Percentiles rank a stretch among this genome's conserved stretches.
These are phyloP conservation scores for Naegleria gruberi DNA, from an alignment of 208 protist genomes.

Conservation along the genomic window DNA sequence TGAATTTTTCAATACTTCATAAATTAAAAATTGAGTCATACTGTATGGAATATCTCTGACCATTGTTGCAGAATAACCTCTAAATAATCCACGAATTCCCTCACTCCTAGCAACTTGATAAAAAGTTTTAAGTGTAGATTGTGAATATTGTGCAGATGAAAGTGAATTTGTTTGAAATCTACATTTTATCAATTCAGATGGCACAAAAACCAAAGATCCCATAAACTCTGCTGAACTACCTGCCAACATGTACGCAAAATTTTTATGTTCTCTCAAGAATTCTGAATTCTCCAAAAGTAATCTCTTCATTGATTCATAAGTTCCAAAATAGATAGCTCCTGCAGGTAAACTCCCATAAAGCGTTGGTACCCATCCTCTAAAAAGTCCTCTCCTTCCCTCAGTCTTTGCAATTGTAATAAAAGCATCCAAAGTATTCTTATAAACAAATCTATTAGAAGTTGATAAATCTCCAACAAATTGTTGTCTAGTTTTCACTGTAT, in stretches of 20 bases:
- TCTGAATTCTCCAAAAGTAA: not conserved
- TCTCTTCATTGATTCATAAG: not conserved
- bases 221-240: not conserved
- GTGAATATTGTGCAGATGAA: not conserved
- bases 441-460: constrained; percentile 24
- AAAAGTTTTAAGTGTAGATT: not conserved
- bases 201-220: not conserved
- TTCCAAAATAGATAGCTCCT: not conserved
- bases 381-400: constrained; percentile 21
- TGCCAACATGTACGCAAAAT: not conserved
- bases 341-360: not conserved
- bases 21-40: not conserved
- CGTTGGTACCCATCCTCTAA: constrained; percentile 1
- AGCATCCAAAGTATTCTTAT: constrained; percentile 30
- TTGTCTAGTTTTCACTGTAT: not conserved
- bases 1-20: constrained; percentile 7
- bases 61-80: constrained; percentile 12
- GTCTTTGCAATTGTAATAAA: not conserved
- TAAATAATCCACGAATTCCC: not conserved
- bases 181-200: not conserved
- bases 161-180: not conserved
- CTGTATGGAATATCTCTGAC: constrained; percentile 10
- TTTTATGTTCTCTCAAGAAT: not conserved
- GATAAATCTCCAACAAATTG: not conserved
- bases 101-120: not conserved